phyloP scores from a whole-genome alignment of 2,329 filamentous ascomycete genomes.

The Remersonia thermophila region DNA sequence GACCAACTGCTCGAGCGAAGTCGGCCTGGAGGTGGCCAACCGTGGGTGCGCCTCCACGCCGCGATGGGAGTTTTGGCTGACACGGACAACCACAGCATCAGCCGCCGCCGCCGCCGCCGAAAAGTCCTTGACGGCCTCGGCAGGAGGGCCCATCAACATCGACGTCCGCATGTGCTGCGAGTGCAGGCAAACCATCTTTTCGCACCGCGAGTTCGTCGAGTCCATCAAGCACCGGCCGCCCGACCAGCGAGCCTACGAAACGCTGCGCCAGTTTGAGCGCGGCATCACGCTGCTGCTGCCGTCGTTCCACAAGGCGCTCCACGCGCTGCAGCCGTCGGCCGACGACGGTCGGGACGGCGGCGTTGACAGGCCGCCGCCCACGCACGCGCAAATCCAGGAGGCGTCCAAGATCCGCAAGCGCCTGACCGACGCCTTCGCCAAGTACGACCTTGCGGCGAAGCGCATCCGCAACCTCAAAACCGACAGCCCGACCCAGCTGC shows the following conservation, averaged over 20 bases:
- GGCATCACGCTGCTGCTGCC: constrained; percentile 75
- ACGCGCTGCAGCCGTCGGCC: constrained; percentile 52
- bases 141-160: constrained; percentile 47
- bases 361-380: constrained; percentile 31
- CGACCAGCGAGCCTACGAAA: constrained; percentile 71
- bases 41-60: constrained; percentile 21
- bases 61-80: background rate
- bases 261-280: constrained; percentile 73
- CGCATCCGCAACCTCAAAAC: constrained; percentile 70
- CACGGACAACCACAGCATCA: constrained; percentile 9
- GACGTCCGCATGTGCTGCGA: constrained; percentile 89
- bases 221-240: constrained; percentile 56
- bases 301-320: constrained; percentile 66
- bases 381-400: constrained; percentile 61
- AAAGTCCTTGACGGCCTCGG: too few relatives aligned
- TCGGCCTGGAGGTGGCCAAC: constrained; percentile 63
- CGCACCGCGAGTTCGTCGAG: constrained; percentile 63
- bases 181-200: constrained; percentile 54
- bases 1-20: constrained; percentile 73
- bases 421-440: constrained; percentile 76
- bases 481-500: constrained; percentile 56
- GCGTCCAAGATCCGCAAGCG: constrained; percentile 83
- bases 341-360: constrained; percentile 26
- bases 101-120: constrained; percentile 24
- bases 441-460: constrained; percentile 73